Evolutionary conservation across 495 filamentous ascomycete genomes (phyloP).

Genomic region (Podospora anserina): DNA sequence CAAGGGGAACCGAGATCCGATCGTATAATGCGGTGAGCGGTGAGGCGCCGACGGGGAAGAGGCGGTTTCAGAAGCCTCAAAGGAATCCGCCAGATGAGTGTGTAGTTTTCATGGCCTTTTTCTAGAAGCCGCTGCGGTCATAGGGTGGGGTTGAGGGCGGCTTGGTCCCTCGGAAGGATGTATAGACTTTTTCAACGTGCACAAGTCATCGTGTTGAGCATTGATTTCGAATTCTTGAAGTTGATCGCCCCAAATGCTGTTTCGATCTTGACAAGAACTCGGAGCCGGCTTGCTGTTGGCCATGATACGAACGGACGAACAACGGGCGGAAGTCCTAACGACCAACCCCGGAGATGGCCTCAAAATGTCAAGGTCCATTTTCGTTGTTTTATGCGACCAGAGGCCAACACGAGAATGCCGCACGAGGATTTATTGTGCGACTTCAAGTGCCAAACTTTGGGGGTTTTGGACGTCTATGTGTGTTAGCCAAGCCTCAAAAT

Average conservation of each 20-base stretch:
- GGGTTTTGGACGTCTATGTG: neutral
- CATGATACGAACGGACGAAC: neutral
- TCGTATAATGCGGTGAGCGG: neutral
- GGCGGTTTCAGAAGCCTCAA: constrained; percentile 6
- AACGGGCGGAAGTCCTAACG: neutral
- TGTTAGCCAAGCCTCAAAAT: neutral
- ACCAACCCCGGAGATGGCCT: neutral
- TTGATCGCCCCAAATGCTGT: neutral
- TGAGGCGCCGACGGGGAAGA: neutral
- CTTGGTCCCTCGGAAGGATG: neutral
- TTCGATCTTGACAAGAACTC: neutral
- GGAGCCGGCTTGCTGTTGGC: neutral
- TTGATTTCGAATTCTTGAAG: neutral
- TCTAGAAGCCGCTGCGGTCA: constrained; percentile 1
- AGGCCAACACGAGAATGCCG: neutral
- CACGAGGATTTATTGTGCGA: neutral
- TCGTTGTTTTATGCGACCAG: neutral
- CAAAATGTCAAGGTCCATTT: neutral
- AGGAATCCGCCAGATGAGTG: neutral
- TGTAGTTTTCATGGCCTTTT: neutral
- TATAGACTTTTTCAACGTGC: neutral
- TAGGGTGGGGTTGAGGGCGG: neutral
- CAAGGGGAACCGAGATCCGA: neutral
- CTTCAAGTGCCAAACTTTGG: neutral
- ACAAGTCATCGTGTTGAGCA: neutral